Base-by-base conservation (phyloP, 2,329 filamentous ascomycete species). In the Pseudogymnoascus sp. region DNA sequence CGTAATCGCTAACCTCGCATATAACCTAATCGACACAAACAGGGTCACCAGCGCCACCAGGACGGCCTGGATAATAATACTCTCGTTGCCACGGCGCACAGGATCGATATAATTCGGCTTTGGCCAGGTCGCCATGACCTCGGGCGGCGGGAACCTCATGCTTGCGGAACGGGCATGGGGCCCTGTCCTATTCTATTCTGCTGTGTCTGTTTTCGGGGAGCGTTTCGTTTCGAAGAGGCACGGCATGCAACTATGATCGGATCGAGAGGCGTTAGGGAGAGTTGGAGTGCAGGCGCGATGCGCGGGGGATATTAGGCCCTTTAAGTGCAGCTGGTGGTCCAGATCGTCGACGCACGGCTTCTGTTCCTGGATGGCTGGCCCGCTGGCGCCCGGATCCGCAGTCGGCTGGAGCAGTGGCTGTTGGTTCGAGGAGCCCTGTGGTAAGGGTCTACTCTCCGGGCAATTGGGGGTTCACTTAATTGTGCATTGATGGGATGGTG, bases 101-200 rank as follows among this genome's bases (percentile, higher is more conserved):
- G 80, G 80, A 66, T 82, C 69, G 60, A 75, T 65, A 67, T 78
- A 77, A 66, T 82, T 82, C 6, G 80, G 76, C 35, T 61, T 68
- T 5, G 80, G 80, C 79, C 79, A 82, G 67, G 72, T 70, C 16
- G 69, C 67, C 53, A 77, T 62, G 18, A 80, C 75, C 18, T 74
- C 70, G n/a, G 70, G 37, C n/a, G 79, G 76, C 28, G 78, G 76
- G 23, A 76, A 66, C 56, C 71, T 69, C 75, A 77, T 77, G 10
- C 3, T 56, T 33, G 50, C n/a, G 10, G 5, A 7, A 4, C 50
- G 50, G 11, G 50, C 50, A 56, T 56, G 28, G n/a, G 7, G 5
- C 5, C 50, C 18, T 21, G 50, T 4, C 5, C 28, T 33, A 12
- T 56, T 35, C 28, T 56, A 35, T 33, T 18, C 25, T 18, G 50